Conservation (phyloP, 306 rosid genomes). For the Hippophae gyantsensis region DNA sequence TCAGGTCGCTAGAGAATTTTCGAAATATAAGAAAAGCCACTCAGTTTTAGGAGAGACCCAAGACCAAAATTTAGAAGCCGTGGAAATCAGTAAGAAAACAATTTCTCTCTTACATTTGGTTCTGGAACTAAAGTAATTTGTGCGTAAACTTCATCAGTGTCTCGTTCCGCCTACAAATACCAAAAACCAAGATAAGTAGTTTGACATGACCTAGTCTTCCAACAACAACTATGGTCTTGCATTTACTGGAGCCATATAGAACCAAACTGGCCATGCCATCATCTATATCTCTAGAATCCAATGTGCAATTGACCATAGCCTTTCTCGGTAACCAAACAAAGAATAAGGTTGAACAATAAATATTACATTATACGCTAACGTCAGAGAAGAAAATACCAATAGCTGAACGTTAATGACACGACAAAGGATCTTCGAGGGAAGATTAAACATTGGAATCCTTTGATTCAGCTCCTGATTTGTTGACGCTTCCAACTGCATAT, state of each 20-base stretch:
- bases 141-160: constrained; percentile 84
- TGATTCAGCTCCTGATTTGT: constrained; percentile 78
- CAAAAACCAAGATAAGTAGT: constrained; percentile 18
- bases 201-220: not conserved
- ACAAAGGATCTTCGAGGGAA: constrained; percentile 81
- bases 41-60: not conserved
- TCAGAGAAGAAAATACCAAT: constrained; percentile 38
- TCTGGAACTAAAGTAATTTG: constrained; percentile 77
- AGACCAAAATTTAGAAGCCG: not conserved
- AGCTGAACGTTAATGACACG: constrained; percentile 47
- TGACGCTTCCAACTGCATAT: constrained; percentile 70
- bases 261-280: not conserved
- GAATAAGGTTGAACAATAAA: not conserved
- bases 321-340: constrained; percentile 6
- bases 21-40: constrained; percentile 6
- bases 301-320: not conserved
- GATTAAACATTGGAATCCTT: constrained; percentile 63
- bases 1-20: constrained; percentile 44
- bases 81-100: constrained; percentile 17
- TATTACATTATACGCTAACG: not conserved
- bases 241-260: not conserved
- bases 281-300: not conserved
- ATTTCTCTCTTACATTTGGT: constrained; percentile 44
- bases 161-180: constrained; percentile 73
- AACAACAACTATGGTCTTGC: not conserved